Conservation (phyloP, 495 filamentous ascomycete species). For the Sordaria brevicollis region DNA sequence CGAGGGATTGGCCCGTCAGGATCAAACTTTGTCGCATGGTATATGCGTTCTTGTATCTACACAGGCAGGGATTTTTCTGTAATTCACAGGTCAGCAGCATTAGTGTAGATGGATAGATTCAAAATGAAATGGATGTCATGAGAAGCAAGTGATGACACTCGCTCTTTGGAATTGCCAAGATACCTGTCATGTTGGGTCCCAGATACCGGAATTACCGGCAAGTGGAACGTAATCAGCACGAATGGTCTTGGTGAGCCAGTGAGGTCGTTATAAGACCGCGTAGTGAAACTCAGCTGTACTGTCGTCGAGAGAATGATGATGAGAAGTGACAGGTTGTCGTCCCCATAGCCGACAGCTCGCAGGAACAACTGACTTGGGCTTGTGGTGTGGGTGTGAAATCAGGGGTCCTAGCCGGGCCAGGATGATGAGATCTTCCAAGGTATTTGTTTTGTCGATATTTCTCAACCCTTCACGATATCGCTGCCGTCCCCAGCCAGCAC, state of each 20-base stretch:
- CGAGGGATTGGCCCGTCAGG: background rate
- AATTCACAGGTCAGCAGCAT: background rate
- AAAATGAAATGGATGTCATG: background rate
- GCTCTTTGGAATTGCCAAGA: background rate
- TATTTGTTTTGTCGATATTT: background rate
- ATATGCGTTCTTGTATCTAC: background rate
- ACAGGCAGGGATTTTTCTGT: background rate
- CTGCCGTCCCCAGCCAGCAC: background rate
- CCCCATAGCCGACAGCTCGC: conserved; percentile 20
- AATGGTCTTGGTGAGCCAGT: background rate
- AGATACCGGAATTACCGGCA: background rate
- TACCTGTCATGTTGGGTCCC: background rate
- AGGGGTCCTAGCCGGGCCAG: background rate
- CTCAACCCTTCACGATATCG: background rate
- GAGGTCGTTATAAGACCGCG: background rate
- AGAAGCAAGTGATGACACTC: background rate
- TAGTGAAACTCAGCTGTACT: background rate
- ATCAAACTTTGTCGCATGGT: background rate
- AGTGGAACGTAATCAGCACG: background rate
- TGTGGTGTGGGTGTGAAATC: conserved; percentile 1
- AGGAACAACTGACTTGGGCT: conserved; percentile 36
- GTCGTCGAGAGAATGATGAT: conserved; percentile 8
- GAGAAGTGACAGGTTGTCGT: conserved; percentile 1
- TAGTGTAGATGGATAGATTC: background rate
- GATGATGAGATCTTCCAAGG: background rate